Base-by-base conservation (phyloP, 179 eudicot genomes). In the Nepenthes alata region DNA sequence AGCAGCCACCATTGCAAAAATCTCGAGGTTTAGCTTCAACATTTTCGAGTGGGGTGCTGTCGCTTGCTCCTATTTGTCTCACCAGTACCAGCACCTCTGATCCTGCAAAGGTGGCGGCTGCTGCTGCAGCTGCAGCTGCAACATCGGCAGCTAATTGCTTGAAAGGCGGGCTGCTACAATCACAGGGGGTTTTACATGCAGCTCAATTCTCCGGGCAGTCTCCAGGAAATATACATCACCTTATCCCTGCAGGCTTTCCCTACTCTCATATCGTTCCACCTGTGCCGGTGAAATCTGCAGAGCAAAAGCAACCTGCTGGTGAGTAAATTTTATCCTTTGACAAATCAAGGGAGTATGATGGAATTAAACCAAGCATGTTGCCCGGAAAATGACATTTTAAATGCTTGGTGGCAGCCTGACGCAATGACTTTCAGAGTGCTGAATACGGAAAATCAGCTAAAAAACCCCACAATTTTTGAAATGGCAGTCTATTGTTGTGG, bases 251-350 rank as follows among this genome's bases (percentile, higher is more conserved):
- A 2, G 85, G 86, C 3, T 86, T 80, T 67, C 58, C 88, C 1
- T 85, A 83, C 64, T 80, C 62, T n/a, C 86, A 81, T 45, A 60
- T 83, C 13, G 79, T 80, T 38, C 80, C 91, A 2, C 78, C 81
- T 0, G 86, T 81, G 60, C 95, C 74, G 62, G 85, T 75, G 81
- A 89, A 93, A 61, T 82, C 85, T 10, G 73, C 93, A 0, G 97
- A 93, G 75, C 96, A 87, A 74, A 89, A 89, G 70, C 97, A 89
- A 62, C 90, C 93, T 60, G 86, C 89, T 59, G 97, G 98, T 87
- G 75, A 85, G 87, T 83, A 75, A 10, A 45, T 10, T 15, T 41
- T 1, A 1, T 45, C 37, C 38, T 36, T 37, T 25, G 25, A 25
- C 25, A 25, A 25, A 25, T 25, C 25, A 25, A 25, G 25, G 25